Percentiles rank a stretch among this genome's conserved stretches.
phyloP scores from a whole-genome alignment of 2,329 filamentous ascomycete species.

The Fusarium mangiferae region DNA sequence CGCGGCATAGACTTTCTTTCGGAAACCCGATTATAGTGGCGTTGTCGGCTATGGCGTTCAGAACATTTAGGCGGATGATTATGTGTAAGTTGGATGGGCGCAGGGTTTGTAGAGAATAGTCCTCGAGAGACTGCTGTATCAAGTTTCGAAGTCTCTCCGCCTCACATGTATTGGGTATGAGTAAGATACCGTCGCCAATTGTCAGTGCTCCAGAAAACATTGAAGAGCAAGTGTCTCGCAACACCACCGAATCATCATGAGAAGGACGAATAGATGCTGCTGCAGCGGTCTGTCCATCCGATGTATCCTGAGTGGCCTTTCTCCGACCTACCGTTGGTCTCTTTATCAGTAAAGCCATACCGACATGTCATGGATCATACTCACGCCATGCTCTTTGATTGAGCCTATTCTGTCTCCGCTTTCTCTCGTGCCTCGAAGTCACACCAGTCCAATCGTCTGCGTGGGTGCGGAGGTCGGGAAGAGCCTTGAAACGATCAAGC shows the following conservation, averaged over 20 bases:
- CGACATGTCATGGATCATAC: accelerated
- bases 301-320: not conserved
- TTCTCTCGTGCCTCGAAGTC: not conserved
- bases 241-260: not conserved
- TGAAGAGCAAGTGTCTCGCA: not conserved
- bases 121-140: not conserved
- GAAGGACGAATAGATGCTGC: not conserved
- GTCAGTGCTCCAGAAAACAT: accelerated
- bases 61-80: not conserved
- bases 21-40: not conserved
- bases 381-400: not conserved
- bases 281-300: not conserved
- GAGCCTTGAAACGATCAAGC: not conserved
- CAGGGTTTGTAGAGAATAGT: not conserved
- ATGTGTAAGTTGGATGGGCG: not conserved
- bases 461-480: not conserved
- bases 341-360: not conserved
- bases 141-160: not conserved
- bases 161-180: not conserved
- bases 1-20: not conserved
- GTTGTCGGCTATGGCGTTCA: not conserved
- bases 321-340: not conserved
- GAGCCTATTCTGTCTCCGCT: not conserved
- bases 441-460: not conserved
- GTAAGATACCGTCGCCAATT: not conserved